A percentile compares a stretch with the other conserved stretches of the same genome.
phyloP scores from a whole-genome alignment of 2,329 filamentous ascomycete genomes.

The Beauveria sp. region DNA sequence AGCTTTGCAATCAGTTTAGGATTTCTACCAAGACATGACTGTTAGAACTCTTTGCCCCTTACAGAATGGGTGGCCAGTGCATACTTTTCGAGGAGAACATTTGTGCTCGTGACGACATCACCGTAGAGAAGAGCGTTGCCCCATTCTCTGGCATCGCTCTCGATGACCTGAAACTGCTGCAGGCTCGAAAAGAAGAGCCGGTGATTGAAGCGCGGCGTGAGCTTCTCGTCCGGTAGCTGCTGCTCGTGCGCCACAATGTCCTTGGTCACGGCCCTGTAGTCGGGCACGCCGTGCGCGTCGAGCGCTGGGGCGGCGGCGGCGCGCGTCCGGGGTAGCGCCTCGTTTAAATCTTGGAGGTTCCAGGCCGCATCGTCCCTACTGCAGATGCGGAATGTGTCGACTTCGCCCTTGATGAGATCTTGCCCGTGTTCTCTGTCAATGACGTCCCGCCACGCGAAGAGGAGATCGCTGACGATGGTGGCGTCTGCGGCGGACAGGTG shows the following conservation, averaged over 20 bases:
- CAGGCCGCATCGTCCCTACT: slow-evolving; percentile 51
- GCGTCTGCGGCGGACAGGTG: slow-evolving; percentile 69
- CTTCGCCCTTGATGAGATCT: slow-evolving; percentile 70
- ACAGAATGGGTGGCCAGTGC: slow-evolving; percentile 10
- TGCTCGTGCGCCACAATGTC: slow-evolving; percentile 65
- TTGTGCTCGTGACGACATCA: slow-evolving; percentile 89
- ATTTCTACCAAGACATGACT: slow-evolving; percentile 47
- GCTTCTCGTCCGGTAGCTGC: slow-evolving; percentile 57
- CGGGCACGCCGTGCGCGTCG: slow-evolving; percentile 53
- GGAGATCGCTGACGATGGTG: slow-evolving; percentile 57
- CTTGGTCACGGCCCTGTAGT: slow-evolving; percentile 70
- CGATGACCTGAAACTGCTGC: slow-evolving; percentile 50
- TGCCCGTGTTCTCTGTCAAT: slow-evolving; percentile 58
- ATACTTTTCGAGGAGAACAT: slow-evolving; percentile 84
- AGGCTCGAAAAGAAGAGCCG: slow-evolving; percentile 68
- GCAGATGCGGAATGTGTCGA: slow-evolving; percentile 75
- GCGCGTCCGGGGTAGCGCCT: slow-evolving; percentile 36
- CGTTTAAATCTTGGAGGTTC: slow-evolving; percentile 47
- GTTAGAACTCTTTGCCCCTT: slow-evolving; percentile 28
- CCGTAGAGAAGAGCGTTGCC: slow-evolving; percentile 77
- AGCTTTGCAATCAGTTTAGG: slow-evolving; percentile 65
- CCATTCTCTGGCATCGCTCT: slow-evolving; percentile 57
- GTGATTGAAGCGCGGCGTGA: slow-evolving; percentile 84
- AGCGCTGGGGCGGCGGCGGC: slow-evolving; percentile 14
- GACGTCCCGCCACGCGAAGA: slow-evolving; percentile 59